Percentiles rank a stretch among this genome's conserved stretches.
phyloP scores from a whole-genome alignment of 148 eudicot species.

The Arctostaphylos glauca region DNA sequence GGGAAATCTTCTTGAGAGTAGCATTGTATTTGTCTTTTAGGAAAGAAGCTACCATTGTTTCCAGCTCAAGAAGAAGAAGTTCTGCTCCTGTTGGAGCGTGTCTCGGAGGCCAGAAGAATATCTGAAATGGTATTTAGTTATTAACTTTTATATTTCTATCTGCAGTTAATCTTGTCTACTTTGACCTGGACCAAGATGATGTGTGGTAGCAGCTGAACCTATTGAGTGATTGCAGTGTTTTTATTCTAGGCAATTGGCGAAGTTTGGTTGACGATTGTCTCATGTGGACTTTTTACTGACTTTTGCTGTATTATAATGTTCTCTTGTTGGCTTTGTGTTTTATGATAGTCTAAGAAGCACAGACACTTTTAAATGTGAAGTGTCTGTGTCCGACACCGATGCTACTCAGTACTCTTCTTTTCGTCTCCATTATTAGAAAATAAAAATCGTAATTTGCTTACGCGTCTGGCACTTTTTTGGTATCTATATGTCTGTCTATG shows the following conservation, averaged over 20 bases:
- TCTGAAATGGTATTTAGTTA: conserved; percentile 52
- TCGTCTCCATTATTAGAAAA: too few relatives aligned
- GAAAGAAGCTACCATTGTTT: conserved; percentile 59
- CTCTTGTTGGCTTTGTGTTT: not conserved
- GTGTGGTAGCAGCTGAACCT: not conserved
- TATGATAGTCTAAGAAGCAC: not conserved
- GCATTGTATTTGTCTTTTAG: conserved; percentile 31
- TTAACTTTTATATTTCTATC: not conserved
- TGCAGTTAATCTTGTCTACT: not conserved
- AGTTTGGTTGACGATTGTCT: not conserved
- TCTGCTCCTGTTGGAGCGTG: conserved; percentile 56
- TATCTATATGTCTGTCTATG: too few relatives aligned
- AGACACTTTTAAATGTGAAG: too few relatives aligned
- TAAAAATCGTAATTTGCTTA: too few relatives aligned
- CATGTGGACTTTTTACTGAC: not conserved
- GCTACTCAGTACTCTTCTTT: too few relatives aligned
- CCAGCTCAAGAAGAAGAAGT: conserved; percentile 78
- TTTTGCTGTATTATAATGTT: not conserved
- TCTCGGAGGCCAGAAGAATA: conserved; percentile 71
- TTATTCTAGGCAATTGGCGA: not conserved
- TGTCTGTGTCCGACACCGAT: too few relatives aligned
- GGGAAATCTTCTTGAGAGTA: not conserved
- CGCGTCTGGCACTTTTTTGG: too few relatives aligned
- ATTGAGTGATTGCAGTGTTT: not conserved
- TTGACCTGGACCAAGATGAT: not conserved